Evolutionary conservation across 495 filamentous ascomycete species (phyloP).

Genomic region (Xylaria castorea): DNA sequence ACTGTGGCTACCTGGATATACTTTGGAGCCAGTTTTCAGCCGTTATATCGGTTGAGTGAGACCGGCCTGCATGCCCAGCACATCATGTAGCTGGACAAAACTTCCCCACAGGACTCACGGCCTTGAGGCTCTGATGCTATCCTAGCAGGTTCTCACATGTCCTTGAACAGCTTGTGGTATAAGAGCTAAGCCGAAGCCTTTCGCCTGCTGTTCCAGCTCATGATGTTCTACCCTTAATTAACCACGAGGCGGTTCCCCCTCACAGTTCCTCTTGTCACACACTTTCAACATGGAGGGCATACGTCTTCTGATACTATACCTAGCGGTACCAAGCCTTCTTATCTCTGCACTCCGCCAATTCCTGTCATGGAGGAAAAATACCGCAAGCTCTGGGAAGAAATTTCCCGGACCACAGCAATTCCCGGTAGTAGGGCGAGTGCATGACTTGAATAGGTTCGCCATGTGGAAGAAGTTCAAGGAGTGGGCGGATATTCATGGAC

Average conservation of each 20-base stretch:
- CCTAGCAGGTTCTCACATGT: neutral
- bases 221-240: constrained; percentile 5
- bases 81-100: neutral
- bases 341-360: constrained; percentile 49
- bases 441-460: constrained; percentile 56
- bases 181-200: constrained; percentile 17
- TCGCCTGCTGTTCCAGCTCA: neutral
- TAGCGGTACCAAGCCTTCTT: constrained; percentile 53
- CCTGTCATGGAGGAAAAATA: constrained; percentile 46
- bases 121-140: neutral
- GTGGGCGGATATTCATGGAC: constrained; percentile 62
- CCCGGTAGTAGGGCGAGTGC: constrained; percentile 57
- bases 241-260: neutral
- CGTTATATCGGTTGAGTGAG: neutral
- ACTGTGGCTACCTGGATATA: neutral
- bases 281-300: constrained; percentile 37
- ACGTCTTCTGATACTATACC: constrained; percentile 48
- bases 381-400: constrained; percentile 28
- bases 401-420: constrained; percentile 55
- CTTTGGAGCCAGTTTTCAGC: neutral
- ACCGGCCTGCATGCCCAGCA: neutral
- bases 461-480: constrained; percentile 64
- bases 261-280: neutral
- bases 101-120: constrained; percentile 1
- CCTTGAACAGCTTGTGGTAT: constrained; percentile 7